Evolutionary conservation across 1,284 basidiomycete genomes (phyloP), one percentile per base, ranked within the genome.

Genomic region (Apiotrichum sp.): DNA sequence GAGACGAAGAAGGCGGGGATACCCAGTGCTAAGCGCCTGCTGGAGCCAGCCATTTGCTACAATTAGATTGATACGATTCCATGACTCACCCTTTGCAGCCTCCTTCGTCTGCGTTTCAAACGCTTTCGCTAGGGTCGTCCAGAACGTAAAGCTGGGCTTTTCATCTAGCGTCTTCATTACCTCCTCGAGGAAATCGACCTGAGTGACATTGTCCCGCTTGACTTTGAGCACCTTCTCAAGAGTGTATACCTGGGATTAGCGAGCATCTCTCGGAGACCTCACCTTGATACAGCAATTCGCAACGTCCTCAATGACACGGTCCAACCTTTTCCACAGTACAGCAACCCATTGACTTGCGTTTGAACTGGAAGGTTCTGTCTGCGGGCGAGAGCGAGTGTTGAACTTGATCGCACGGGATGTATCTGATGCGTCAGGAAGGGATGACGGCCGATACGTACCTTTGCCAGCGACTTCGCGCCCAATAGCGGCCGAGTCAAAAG

Each of bases 151-250:
- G 59, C 88, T 95, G 0, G 93, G 95, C 71, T 86, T 91, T 68
- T 87, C 89, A 63, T 96, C 93, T 3, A 97, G 79, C 1, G 84
- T 79, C 87, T 88, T 88, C 86, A 96, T 88, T 0, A 88, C 88
- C 70, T 93, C 91, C 52, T 95, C 90, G 14, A 98, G 77, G 72
- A 97, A 97, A 7, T 87, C 81, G 1, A 81, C 77, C 55, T 91
- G 87, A 0, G 87, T 85, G 16, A 82, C 77, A 0, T 85, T 80
- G 70, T 95, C 91, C 68, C 84, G 87, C 78, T 97, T 97, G 65
- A 93, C 75, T 66, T 84, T 85, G 34, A 98, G 79, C 4, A 98
- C 93, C 69, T 91, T 96, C 73, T 98, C 93, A 6, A 98, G 82
- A 0, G 88, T 88, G 73, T 97, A 96, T 4, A 97, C 89, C 87